Base-by-base conservation (phyloP, 2,329 filamentous ascomycete species). In the Blastomyces silverae region DNA sequence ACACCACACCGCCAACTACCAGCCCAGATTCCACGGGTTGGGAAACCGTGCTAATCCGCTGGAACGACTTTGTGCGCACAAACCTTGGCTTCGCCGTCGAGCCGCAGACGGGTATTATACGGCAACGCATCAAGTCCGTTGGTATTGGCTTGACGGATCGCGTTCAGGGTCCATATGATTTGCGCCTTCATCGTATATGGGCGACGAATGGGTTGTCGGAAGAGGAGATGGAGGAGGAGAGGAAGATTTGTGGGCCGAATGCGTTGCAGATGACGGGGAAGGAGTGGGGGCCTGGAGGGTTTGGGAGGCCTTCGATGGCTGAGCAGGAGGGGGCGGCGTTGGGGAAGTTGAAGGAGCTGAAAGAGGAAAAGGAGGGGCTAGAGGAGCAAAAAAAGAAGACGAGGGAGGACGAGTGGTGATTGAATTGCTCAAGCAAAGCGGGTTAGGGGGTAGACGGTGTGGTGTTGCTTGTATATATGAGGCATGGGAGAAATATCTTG, bases 41-140 rank as follows among this genome's bases (percentile, higher is more conserved):
- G 94, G 93, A 99, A 82, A 97, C 94, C 1, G 85, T 97, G n/a
- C 77, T 95, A 58, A 89, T 99, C 68, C 89, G 89, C 67, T 94
- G 92, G 84, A 89, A 88, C 70, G 91, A 96, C 69, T 97, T 99
- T 78, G 93, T 99, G 66, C 84, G 94, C 68, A 99, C 94, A 17
- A 97, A 97, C 74, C 86, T 95, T 73, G 94, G 94, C 7, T 87
- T 90, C 71, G 91, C 96, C 1, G 88, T 97, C 5, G 92, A 97
- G 79, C 94, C 94, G 42, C 93, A 97, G 81, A 88, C 88, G 15
- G 92, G 95, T 75, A 88, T 99, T 77, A 79, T 97, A 74, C 86
- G 89, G 67, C 89, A 95, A 72, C 92, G 91, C 76, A 87, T 99
- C 39, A 85, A 87, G 73, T 95, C 88, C 37, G 81, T 99, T 25